Evolutionary conservation across 2,329 filamentous ascomycete genomes (phyloP).

Genomic region (Colletotrichum paranaense): DNA sequence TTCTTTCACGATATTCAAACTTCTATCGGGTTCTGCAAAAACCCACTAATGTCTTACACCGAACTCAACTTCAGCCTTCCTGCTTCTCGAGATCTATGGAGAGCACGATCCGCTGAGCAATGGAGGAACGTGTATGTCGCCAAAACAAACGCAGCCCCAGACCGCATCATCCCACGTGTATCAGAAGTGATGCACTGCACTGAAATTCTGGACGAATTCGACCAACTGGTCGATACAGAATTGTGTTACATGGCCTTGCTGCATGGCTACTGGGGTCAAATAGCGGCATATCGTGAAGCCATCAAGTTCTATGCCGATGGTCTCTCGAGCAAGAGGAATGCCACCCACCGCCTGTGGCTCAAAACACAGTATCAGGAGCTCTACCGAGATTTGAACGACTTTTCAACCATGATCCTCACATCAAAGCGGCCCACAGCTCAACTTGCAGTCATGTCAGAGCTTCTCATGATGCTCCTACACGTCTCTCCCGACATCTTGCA

Average conservation of each 20-base stretch:
- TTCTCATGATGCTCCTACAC: conserved; percentile 45
- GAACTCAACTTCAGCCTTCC: conserved; percentile 43
- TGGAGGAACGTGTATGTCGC: conserved; percentile 39
- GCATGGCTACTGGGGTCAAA: conserved; percentile 46
- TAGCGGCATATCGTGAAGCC: conserved; percentile 45
- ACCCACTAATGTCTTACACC: conserved; percentile 45
- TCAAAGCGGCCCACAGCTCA: conserved; percentile 29
- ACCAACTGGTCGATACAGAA: conserved; percentile 42
- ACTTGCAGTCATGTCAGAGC: conserved; percentile 32
- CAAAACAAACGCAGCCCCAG: conserved; percentile 16
- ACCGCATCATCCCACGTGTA: conserved; percentile 21
- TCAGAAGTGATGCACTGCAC: conserved; percentile 34
- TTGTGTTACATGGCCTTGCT: conserved; percentile 43
- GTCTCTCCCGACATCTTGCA: conserved; percentile 55
- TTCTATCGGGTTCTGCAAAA: conserved; percentile 43
- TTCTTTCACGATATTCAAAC: conserved; percentile 45
- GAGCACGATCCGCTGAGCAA: conserved; percentile 39
- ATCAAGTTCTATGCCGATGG: conserved; percentile 41
- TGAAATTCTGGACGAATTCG: conserved; percentile 32
- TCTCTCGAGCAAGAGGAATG: conserved; percentile 23
- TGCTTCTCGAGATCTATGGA: conserved; percentile 39
- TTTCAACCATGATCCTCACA: conserved; percentile 38
- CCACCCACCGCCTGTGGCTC: conserved; percentile 42
- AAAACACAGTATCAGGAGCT: conserved; percentile 45
- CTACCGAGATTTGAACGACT: conserved; percentile 43